Conservation (phyloP, 257 asterid genomes). For the Ehretia macrophylla region DNA sequence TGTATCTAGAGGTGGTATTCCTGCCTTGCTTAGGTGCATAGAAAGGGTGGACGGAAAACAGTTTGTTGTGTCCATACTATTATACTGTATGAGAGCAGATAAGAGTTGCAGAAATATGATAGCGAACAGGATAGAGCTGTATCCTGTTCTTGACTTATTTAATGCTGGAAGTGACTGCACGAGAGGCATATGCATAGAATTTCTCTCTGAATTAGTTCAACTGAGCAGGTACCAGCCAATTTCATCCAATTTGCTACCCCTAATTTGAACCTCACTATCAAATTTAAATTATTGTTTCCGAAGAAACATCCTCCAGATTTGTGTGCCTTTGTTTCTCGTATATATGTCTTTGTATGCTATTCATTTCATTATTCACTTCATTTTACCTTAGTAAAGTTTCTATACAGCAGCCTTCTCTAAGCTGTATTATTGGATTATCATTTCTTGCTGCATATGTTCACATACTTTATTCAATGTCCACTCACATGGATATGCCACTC, state of each 20-base stretch:
- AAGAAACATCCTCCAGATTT: no score
- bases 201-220: conserved; percentile 65
- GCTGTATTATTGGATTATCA: no score
- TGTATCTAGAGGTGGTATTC: conserved; percentile 47
- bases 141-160: conserved; percentile 65
- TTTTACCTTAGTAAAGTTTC: no score
- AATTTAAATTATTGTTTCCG: neutral
- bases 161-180: conserved; percentile 61
- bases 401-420: no score
- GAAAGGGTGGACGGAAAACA: conserved; percentile 46
- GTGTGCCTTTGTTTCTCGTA: no score
- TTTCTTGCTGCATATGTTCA: no score
- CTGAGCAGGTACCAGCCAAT: conserved; percentile 46
- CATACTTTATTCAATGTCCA: no score
- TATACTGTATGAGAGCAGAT: conserved; percentile 60
- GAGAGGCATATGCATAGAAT: conserved; percentile 59
- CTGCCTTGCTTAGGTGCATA: conserved; percentile 59
- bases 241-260: neutral
- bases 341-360: no score
- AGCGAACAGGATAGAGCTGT: conserved; percentile 55
- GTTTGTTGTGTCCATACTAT: conserved; percentile 42
- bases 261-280: neutral
- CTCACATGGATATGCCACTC: no score
- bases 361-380: no score
- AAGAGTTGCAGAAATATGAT: conserved; percentile 43